A percentile compares a stretch with the other conserved stretches of the same genome.
phyloP scores from a whole-genome alignment of 805 yeast genomes.

The Torulaspora quercuum region DNA sequence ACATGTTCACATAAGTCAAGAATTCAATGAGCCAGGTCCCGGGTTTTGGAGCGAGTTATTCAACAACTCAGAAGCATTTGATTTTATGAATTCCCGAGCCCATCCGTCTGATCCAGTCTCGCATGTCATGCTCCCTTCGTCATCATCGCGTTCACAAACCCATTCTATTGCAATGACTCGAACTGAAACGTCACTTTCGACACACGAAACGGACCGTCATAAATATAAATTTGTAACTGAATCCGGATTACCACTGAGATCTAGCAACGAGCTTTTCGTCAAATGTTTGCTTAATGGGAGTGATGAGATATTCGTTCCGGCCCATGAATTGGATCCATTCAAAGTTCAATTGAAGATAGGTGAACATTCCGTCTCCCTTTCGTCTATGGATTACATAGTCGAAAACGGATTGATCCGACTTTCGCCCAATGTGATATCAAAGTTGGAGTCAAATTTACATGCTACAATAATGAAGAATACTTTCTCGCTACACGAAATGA shows the following conservation, averaged over 20 bases:
- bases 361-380: slow-evolving; percentile 12
- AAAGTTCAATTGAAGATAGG: slow-evolving; percentile 9
- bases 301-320: slow-evolving; percentile 23
- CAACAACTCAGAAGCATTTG: slow-evolving; percentile 20
- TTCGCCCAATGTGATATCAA: slow-evolving; percentile 17
- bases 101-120: not conserved
- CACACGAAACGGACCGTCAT: slow-evolving; percentile 2
- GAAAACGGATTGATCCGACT: slow-evolving; percentile 17
- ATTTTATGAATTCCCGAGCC: slow-evolving; percentile 16
- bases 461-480: slow-evolving; percentile 2
- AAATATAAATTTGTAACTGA: slow-evolving; percentile 15
- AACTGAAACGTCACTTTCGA: not conserved
- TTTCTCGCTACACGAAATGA: slow-evolving; percentile 2
- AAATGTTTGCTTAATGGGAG: slow-evolving; percentile 27
- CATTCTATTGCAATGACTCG: slow-evolving; percentile 5
- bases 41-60: slow-evolving; percentile 33
- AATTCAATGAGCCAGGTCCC: slow-evolving; percentile 24
- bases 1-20: slow-evolving; percentile 31
- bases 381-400: slow-evolving; percentile 18
- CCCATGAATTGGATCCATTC: slow-evolving; percentile 18
- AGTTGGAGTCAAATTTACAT: slow-evolving; percentile 17
- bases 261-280: slow-evolving; percentile 17
- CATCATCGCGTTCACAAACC: slow-evolving; percentile 10
- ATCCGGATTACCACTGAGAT: slow-evolving; percentile 14
- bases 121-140: slow-evolving; percentile 8